Evolutionary conservation across 2,329 filamentous ascomycete genomes (phyloP).

Genomic region (Zasmidium citrigriseum): DNA sequence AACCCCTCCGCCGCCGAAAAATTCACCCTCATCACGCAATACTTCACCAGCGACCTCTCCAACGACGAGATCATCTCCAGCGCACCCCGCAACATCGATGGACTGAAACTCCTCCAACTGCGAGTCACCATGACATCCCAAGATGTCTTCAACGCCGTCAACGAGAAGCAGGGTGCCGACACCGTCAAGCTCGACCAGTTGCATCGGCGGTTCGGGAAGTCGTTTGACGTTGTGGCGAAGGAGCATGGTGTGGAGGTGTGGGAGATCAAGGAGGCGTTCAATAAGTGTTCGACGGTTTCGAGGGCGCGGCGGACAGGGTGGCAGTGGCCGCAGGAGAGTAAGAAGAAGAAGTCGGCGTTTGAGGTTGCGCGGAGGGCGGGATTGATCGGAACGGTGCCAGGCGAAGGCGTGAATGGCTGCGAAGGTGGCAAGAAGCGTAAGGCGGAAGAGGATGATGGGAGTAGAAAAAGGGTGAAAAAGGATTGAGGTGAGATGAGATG

Average conservation of each 20-base stretch:
- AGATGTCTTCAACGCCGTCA: not conserved
- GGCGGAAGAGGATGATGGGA: too few relatives aligned
- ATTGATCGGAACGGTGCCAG: too few relatives aligned
- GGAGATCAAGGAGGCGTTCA: not conserved
- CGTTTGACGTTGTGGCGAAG: not conserved
- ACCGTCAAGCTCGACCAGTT: not conserved
- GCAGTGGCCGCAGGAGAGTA: not conserved
- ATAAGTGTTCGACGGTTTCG: not conserved
- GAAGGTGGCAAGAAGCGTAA: too few relatives aligned
- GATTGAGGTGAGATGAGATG: too few relatives aligned
- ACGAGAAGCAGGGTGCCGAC: not conserved
- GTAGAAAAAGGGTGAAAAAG: too few relatives aligned
- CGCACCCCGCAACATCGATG: not conserved
- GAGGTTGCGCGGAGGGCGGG: too few relatives aligned
- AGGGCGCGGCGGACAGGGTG: not conserved
- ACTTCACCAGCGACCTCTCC: not conserved
- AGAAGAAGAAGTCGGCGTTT: not conserved
- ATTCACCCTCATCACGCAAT: not conserved
- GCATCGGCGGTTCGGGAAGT: not conserved
- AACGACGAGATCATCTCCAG: not conserved
- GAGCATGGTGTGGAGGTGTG: not conserved
- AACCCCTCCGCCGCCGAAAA: not conserved
- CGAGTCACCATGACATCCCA: not conserved
- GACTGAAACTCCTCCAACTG: not conserved
- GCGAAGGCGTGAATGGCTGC: too few relatives aligned